A percentile compares a stretch with the other conserved stretches of the same genome.
These are phyloP conservation scores for Coniochaeta prunicola DNA, from an alignment of 2,329 filamentous ascomycete genomes.

Conservation along the genomic window DNA sequence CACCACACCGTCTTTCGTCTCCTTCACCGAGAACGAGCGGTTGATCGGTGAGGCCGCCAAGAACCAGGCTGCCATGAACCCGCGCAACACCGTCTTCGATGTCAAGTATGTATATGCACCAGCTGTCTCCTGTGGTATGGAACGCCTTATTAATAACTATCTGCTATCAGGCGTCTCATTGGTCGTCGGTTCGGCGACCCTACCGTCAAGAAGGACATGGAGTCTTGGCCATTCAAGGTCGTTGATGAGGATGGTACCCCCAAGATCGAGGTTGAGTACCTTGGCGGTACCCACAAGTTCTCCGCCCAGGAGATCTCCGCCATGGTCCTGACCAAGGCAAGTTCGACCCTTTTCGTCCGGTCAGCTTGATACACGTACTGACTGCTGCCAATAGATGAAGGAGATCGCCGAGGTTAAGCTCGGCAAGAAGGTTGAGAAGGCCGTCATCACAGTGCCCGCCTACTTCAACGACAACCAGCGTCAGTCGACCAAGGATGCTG, in stretches of 20 bases:
- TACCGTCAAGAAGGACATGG: slow-evolving; percentile 96
- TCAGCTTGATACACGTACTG: not conserved
- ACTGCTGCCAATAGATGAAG: slow-evolving; percentile 67
- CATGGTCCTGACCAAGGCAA: slow-evolving; percentile 96
- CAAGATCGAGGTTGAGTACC: slow-evolving; percentile 90
- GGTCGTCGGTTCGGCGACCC: slow-evolving; percentile 92
- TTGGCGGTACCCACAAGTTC: slow-evolving; percentile 91
- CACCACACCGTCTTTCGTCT: slow-evolving; percentile 98
- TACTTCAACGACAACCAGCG: slow-evolving; percentile 99
- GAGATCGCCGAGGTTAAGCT: slow-evolving; percentile 98
- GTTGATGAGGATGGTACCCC: slow-evolving; percentile 83
- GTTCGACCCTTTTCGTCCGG: slow-evolving; percentile 11
- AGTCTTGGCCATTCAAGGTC: slow-evolving; percentile 99
- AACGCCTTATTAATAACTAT: slow-evolving; percentile 6
- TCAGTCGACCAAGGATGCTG: slow-evolving; percentile 98
- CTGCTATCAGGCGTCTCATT: slow-evolving; percentile 75
- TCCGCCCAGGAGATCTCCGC: slow-evolving; percentile 98
- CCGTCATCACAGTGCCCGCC: slow-evolving; percentile 95
- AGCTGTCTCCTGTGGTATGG: not conserved
- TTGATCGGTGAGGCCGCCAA: slow-evolving; percentile 99
- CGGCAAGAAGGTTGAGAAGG: slow-evolving; percentile 98
- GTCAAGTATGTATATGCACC: slow-evolving; percentile 67
- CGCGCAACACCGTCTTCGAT: slow-evolving; percentile 95
- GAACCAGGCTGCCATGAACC: slow-evolving; percentile 99
- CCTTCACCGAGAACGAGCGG: slow-evolving; percentile 97